phyloP scores from a whole-genome alignment of 2,329 filamentous ascomycete species.

The Phoma sp. region DNA sequence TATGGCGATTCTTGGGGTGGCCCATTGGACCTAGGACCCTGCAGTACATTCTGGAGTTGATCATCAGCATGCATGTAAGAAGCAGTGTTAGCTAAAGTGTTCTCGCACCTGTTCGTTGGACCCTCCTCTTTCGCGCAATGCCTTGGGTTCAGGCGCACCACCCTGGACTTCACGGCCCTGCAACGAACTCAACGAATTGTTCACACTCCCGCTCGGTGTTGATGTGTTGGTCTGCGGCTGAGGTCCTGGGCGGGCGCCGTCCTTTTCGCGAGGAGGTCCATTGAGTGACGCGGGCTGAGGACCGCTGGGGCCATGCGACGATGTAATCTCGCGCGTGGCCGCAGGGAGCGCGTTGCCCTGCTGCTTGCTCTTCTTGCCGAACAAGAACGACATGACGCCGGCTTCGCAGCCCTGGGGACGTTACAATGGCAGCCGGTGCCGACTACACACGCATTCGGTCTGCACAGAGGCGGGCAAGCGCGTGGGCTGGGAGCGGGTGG shows the following conservation, averaged over 20 bases:
- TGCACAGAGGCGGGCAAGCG: slow-evolving; percentile 17
- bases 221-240: slow-evolving; percentile 57
- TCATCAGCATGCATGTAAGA: slow-evolving; percentile 17
- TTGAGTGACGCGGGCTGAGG: slow-evolving; percentile 51
- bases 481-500: slow-evolving; percentile 1
- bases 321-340: slow-evolving; percentile 62
- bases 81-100: not conserved
- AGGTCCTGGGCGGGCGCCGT: slow-evolving; percentile 31
- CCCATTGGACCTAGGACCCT: slow-evolving; percentile 45
- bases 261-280: slow-evolving; percentile 43
- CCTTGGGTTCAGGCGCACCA: slow-evolving; percentile 68
- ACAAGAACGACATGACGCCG: slow-evolving; percentile 59
- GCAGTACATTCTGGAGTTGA: slow-evolving; percentile 2
- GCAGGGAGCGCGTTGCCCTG: slow-evolving; percentile 55
- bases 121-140: slow-evolving; percentile 62
- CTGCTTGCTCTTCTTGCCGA: slow-evolving; percentile 56
- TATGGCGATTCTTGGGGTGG: slow-evolving; percentile 78
- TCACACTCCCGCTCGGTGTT: slow-evolving; percentile 76
- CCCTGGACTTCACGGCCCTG: slow-evolving; percentile 58
- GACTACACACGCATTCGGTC: slow-evolving; percentile 42
- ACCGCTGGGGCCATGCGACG: slow-evolving; percentile 56
- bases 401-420: slow-evolving; percentile 25
- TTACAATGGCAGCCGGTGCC: slow-evolving; percentile 29
- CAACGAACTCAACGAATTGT: slow-evolving; percentile 70
- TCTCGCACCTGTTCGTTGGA: slow-evolving; percentile 60